phyloP scores from a whole-genome alignment of 2,329 filamentous ascomycete genomes.

The Elsinoe arachidis region DNA sequence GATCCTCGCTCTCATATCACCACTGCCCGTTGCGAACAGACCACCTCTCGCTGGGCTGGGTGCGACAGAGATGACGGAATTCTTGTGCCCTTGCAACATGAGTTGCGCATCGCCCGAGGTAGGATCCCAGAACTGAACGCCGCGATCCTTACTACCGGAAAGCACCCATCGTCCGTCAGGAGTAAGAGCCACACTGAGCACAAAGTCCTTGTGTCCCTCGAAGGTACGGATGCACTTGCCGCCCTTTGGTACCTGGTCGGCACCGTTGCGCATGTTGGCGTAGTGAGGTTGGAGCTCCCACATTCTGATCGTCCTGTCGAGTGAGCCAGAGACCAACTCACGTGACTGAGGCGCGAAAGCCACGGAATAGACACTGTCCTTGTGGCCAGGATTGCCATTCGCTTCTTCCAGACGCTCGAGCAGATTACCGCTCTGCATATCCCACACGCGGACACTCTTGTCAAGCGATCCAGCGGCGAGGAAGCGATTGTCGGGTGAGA shows the following conservation, averaged over 20 bases:
- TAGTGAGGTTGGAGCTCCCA: slow-evolving; percentile 74
- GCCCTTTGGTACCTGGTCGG: slow-evolving; percentile 51
- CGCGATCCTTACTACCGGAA: slow-evolving; percentile 92
- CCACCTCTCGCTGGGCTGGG: slow-evolving; percentile 72
- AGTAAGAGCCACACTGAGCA: slow-evolving; percentile 88
- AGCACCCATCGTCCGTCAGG: slow-evolving; percentile 94
- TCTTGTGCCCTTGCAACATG: slow-evolving; percentile 98
- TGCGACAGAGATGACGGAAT: slow-evolving; percentile 96
- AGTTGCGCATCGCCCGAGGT: slow-evolving; percentile 87
- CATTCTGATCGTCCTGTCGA: slow-evolving; percentile 99
- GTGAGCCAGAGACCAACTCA: slow-evolving; percentile 84
- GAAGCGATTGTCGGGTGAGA: slow-evolving; percentile 88
- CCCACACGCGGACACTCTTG: slow-evolving; percentile 97
- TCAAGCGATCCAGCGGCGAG: slow-evolving; percentile 92
- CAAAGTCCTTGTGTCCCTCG: slow-evolving; percentile 97
- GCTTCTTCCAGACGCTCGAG: slow-evolving; percentile 71
- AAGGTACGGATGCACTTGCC: slow-evolving; percentile 96
- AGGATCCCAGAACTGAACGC: slow-evolving; percentile 98
- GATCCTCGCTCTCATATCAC: slow-evolving; percentile 95
- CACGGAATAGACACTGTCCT: slow-evolving; percentile 93
- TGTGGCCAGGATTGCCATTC: slow-evolving; percentile 76
- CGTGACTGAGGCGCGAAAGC: slow-evolving; percentile 91
- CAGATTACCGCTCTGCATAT: slow-evolving; percentile 74
- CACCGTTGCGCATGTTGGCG: slow-evolving; percentile 46
- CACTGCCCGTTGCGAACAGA: slow-evolving; percentile 91